Percentiles rank a stretch among this genome's conserved stretches.
Evolutionary conservation across 805 yeast genomes (phyloP).

Genomic region (Brettanomyces bruxellensis): DNA sequence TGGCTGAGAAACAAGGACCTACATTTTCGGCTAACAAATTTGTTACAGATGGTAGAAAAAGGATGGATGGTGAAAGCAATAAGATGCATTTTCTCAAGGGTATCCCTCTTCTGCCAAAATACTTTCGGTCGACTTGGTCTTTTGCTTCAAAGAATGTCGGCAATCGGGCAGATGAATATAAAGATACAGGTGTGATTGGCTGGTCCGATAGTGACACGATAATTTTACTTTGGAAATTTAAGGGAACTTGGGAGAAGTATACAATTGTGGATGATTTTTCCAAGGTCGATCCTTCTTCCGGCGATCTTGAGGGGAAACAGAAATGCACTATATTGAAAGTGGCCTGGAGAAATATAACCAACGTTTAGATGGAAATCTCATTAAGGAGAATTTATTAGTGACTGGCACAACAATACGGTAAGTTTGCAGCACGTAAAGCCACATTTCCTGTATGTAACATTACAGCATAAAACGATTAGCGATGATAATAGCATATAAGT

Average conservation of each 20-base stretch:
- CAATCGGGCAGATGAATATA: conserved; percentile 19
- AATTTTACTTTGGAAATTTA: conserved; percentile 63
- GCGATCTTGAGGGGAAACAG: no score
- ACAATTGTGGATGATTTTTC: conserved; percentile 10
- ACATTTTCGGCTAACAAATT: conserved; percentile 2
- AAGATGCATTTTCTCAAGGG: conserved; percentile 59
- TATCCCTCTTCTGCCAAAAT: conserved; percentile 49
- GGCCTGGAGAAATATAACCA: no score
- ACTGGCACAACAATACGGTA: no score
- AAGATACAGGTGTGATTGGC: conserved; percentile 44
- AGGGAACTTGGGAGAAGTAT: conserved; percentile 83
- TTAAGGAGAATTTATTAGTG: no score
- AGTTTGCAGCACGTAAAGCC: no score
- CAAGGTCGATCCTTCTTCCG: conserved; percentile 21
- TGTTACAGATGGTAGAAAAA: conserved; percentile 10
- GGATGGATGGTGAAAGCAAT: conserved; percentile 1
- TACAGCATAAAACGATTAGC: no score
- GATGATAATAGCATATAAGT: no score
- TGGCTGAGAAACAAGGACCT: background rate
- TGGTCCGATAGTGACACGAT: conserved; percentile 74
- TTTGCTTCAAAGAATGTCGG: conserved; percentile 62
- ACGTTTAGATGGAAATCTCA: no score
- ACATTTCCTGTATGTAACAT: no score
- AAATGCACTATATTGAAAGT: no score
- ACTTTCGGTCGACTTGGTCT: conserved; percentile 83